Conservation (phyloP, 371 early-diverging fungal species). For the Mucor irregularis region DNA sequence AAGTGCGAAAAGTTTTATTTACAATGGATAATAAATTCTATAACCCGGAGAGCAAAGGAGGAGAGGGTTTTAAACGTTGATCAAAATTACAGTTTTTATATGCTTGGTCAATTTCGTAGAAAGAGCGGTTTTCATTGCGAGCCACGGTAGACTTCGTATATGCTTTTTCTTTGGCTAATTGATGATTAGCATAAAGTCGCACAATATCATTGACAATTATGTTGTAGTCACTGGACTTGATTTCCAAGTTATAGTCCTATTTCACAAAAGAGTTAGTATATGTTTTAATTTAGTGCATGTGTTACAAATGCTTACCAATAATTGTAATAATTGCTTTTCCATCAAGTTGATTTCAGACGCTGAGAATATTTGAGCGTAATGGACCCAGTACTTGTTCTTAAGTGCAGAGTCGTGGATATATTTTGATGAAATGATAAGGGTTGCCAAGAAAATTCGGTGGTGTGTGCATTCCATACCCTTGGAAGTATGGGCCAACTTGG, state of each 20-base stretch:
- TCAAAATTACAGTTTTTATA: not conserved
- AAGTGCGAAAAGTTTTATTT: too few species aligned
- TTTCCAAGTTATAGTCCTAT: conserved; percentile 21
- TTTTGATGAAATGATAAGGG: conserved; percentile 69
- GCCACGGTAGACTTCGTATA: not conserved
- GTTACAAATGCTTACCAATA: conserved; percentile 41
- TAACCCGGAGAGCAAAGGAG: not conserved
- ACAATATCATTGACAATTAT: conserved; percentile 2
- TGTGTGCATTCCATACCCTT: conserved; percentile 76
- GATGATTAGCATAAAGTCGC: conserved; percentile 3
- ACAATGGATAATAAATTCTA: too few species aligned
- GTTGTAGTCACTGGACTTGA: conserved; percentile 8
- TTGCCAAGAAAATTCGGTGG: conserved; percentile 79
- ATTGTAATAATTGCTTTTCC: conserved; percentile 76
- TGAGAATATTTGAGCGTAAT: conserved; percentile 65
- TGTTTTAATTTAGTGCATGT: not conserved
- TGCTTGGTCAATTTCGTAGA: not conserved
- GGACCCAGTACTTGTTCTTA: conserved; percentile 80
- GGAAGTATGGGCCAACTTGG: conserved; percentile 51
- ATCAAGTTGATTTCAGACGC: conserved; percentile 77
- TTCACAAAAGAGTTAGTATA: not conserved
- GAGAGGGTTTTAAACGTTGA: not conserved
- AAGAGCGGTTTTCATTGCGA: too few species aligned
- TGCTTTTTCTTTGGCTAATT: too few species aligned
- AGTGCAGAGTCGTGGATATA: conserved; percentile 76